Base-by-base conservation (phyloP, 441 rosid genomes). In the Adansonia madagascariensis region DNA sequence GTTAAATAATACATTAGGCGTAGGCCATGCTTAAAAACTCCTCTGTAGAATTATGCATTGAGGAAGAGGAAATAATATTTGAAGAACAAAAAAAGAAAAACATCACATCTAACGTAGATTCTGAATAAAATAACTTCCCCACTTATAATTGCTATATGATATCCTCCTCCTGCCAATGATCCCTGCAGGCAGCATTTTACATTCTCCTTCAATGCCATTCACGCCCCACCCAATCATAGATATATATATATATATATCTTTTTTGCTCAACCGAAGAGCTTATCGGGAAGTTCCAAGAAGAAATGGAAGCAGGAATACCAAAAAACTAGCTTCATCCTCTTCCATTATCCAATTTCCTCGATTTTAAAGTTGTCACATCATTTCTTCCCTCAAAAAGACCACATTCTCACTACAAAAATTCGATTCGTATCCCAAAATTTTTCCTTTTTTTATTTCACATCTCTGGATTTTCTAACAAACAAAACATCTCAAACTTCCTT, bases 101-200 rank as follows among this genome's bases (percentile, higher is more conserved):
- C 24, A 65, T 31, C 39, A 41, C 66, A 75, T 53, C 67, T 78
- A 61, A 6, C 65, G 70, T 24, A 35, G 49, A 35, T 64, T 79
- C 56, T 60, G n/a, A 55, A 59, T 72, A 78, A 55, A 80, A 63
- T 70, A 75, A 75, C 74, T 66, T 74, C 84, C 78, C 73, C 82
- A 71, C 80, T 60, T 31, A 65, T 81, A 82, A 57, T 68, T 71
- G 71, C 79, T 76, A 75, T 59, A 73, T 46, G 39, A 85, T 5
- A 81, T 31, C 52, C 41, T 31, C 52, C 41, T 47, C 41, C 47
- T 8, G 46, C 60, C 64, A 76, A 62, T 31, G 39, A 75, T 35
- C 35, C 43, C 50, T 57, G 71, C 47, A 24, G 66, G 66, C 73
- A 59, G 39, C 39, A 31, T 31, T 31, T 20, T 35, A 46, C 52